A percentile compares a stretch with the other conserved stretches of the same genome.
Conservation (phyloP, 2,329 filamentous ascomycete species). For the Truncatella angustata region DNA sequence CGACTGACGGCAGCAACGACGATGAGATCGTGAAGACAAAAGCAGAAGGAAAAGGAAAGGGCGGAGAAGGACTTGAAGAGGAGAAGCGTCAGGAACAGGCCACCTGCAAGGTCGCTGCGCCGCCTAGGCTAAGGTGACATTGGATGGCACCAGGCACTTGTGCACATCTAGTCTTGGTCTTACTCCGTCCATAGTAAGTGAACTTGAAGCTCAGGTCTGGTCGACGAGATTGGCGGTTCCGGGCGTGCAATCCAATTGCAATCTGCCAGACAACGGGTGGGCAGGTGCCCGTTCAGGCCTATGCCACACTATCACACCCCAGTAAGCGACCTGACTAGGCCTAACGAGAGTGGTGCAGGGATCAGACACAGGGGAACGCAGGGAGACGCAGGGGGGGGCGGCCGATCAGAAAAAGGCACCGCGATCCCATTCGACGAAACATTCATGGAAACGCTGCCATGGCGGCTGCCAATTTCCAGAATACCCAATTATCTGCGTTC, state of each 20-base stretch:
- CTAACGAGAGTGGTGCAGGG: not conserved
- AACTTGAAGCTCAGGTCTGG: too few relatives aligned
- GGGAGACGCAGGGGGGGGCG: not conserved
- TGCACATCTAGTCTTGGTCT: too few relatives aligned
- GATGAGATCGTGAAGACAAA: conserved; percentile 33
- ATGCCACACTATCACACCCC: not conserved
- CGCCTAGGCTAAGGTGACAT: conserved; percentile 6
- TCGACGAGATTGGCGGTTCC: too few relatives aligned
- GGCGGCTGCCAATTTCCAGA: conserved; percentile 6
- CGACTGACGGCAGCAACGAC: conserved; percentile 30
- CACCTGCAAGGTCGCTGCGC: not conserved
- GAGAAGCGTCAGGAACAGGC: not conserved
- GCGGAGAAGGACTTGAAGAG: not conserved
- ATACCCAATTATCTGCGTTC: not conserved
- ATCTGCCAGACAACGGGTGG: not conserved
- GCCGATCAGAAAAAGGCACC: conserved; percentile 19
- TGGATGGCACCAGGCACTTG: conserved; percentile 8
- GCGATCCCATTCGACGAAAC: conserved; percentile 22
- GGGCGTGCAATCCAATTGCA: too few relatives aligned
- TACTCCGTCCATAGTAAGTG: too few relatives aligned
- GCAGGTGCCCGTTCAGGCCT: not conserved
- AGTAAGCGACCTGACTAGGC: conserved; percentile 1
- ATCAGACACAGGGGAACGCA: not conserved
- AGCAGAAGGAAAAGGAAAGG: conserved; percentile 22
- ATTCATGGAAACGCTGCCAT: conserved; percentile 10